Conservation (phyloP, 2,329 filamentous ascomycete genomes). For the Exophiala phaeomuriformis region DNA sequence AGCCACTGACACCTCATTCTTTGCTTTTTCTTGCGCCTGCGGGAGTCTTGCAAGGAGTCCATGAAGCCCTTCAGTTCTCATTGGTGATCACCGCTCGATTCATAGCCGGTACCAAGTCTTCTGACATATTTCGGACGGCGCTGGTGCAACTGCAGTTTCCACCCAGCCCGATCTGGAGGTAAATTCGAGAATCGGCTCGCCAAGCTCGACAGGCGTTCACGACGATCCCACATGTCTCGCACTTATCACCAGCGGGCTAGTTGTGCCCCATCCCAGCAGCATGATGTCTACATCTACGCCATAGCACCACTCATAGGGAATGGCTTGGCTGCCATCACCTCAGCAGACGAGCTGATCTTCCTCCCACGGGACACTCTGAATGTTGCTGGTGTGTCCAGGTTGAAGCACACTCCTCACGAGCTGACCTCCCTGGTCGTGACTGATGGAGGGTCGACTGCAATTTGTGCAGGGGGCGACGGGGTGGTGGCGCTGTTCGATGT, state of each 20-base stretch:
- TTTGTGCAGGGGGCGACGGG: constrained; percentile 24
- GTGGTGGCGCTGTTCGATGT: constrained; percentile 24
- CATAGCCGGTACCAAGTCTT: no score
- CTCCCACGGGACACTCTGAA: constrained; percentile 16
- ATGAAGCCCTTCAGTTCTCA: no score
- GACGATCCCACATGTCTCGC: constrained; percentile 5
- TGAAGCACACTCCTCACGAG: constrained; percentile 11
- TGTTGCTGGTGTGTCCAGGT: not conserved
- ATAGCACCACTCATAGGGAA: constrained; percentile 20
- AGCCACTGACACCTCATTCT: no score
- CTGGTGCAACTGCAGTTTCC: no score
- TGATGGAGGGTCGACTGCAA: constrained; percentile 14
- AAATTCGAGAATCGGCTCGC: not conserved
- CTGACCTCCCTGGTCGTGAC: constrained; percentile 17
- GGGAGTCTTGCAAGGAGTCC: no score
- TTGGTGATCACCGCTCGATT: no score
- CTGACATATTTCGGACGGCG: not conserved
- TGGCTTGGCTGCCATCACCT: constrained; percentile 25
- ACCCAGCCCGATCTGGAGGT: not conserved
- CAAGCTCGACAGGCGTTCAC: not conserved
- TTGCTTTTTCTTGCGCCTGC: no score
- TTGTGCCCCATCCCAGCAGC: constrained; percentile 15
- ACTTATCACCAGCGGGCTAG: constrained; percentile 11
- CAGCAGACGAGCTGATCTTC: constrained; percentile 25
- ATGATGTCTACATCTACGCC: constrained; percentile 25